A percentile compares a stretch with the other conserved stretches of the same genome.
phyloP scores from a whole-genome alignment of 2,329 filamentous ascomycete genomes.

The Aureobasidium sp. region DNA sequence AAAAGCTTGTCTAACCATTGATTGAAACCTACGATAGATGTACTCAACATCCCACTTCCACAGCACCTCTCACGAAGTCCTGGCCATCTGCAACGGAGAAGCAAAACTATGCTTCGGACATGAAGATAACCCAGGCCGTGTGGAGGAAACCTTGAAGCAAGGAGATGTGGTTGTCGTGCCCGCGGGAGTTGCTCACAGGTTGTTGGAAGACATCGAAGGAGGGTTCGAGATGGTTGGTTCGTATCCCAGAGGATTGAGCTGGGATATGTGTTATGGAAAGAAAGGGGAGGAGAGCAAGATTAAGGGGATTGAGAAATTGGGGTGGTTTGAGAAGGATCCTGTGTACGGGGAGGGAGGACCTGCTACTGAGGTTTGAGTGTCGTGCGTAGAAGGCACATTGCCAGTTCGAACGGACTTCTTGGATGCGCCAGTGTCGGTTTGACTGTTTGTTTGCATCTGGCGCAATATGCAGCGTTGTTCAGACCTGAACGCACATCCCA shows the following conservation, averaged over 20 bases:
- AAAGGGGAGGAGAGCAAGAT: slow-evolving; percentile 46
- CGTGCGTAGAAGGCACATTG: too few relatives aligned
- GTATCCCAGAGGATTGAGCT: slow-evolving; percentile 50
- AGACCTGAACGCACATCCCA: neutral
- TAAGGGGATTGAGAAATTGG: slow-evolving; percentile 38
- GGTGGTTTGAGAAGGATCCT: slow-evolving; percentile 53
- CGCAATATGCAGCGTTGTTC: neutral
- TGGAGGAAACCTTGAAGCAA: slow-evolving; percentile 46
- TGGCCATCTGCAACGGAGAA: slow-evolving; percentile 49
- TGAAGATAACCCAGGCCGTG: slow-evolving; percentile 48
- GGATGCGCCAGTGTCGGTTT: neutral
- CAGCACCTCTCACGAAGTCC: slow-evolving; percentile 57
- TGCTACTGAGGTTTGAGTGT: slow-evolving; percentile 32
- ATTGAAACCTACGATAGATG: too few relatives aligned
- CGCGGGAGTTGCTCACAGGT: slow-evolving; percentile 55
- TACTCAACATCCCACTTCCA: slow-evolving; percentile 59
- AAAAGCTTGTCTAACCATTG: neutral
- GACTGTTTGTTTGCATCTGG: neutral
- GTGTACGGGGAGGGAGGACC: slow-evolving; percentile 50
- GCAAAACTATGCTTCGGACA: slow-evolving; percentile 59
- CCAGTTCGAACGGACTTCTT: neutral
- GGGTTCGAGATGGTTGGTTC: slow-evolving; percentile 59
- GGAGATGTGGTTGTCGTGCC: slow-evolving; percentile 59
- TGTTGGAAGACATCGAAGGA: slow-evolving; percentile 48
- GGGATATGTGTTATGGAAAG: slow-evolving; percentile 66